These are phyloP conservation scores for Xylariales sp. DNA, from an alignment of 2,329 filamentous ascomycete genomes.

Conservation along the genomic window DNA sequence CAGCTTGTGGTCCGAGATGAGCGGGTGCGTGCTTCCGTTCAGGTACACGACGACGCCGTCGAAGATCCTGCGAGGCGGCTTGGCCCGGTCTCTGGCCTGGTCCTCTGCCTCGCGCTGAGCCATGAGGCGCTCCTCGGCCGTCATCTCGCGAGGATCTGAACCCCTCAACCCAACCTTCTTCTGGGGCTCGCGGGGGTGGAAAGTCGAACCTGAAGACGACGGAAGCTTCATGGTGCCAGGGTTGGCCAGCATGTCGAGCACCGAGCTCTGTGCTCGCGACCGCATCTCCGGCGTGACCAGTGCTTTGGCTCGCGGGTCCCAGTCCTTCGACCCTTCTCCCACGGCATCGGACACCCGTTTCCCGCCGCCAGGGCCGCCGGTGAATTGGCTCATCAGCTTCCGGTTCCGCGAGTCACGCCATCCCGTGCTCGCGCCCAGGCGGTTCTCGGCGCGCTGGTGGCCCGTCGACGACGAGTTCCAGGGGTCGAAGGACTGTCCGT, in stretches of 20 bases:
- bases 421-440: slow-evolving; percentile 66
- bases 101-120: slow-evolving; percentile 52
- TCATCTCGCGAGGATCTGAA: slow-evolving; percentile 10
- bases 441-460: slow-evolving; percentile 80
- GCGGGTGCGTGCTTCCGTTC: slow-evolving; percentile 85
- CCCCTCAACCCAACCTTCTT: not conserved
- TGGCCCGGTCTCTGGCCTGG: slow-evolving; percentile 57
- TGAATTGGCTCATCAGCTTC: slow-evolving; percentile 79
- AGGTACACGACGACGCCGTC: slow-evolving; percentile 80
- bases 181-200: not conserved
- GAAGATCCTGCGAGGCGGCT: slow-evolving; percentile 67
- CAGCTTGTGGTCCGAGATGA: slow-evolving; percentile 86
- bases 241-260: slow-evolving; percentile 65
- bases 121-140: slow-evolving; percentile 45
- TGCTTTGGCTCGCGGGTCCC: slow-evolving; percentile 58
- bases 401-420: slow-evolving; percentile 78
- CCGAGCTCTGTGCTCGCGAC: slow-evolving; percentile 56
- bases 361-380: slow-evolving; percentile 66
- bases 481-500: slow-evolving; percentile 67
- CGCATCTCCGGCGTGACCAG: slow-evolving; percentile 58
- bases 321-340: slow-evolving; percentile 71
- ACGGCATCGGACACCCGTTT: slow-evolving; percentile 72
- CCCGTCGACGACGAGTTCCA: slow-evolving; percentile 81
- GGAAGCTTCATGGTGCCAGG: slow-evolving; percentile 57
- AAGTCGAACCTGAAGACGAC: not conserved